Percentiles rank a stretch among this genome's conserved stretches.
phyloP scores from a whole-genome alignment of 2,329 filamentous ascomycete species.

The Sporothrix luriei region DNA sequence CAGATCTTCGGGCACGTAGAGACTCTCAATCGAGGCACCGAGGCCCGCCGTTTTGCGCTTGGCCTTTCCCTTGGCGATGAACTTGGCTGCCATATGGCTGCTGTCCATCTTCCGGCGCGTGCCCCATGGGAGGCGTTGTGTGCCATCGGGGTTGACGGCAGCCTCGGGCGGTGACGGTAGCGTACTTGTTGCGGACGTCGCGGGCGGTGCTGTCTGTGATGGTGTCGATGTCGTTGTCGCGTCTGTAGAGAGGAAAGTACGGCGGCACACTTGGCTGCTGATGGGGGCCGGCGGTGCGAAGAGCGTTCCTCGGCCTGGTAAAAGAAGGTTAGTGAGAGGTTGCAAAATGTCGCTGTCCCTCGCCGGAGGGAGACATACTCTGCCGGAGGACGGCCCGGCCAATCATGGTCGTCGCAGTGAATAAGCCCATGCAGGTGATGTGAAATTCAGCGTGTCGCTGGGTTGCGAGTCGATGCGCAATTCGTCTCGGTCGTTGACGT shows the following conservation, averaged over 20 bases:
- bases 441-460: neutral
- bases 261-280: slow-evolving; percentile 43
- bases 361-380: slow-evolving; percentile 47
- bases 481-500: neutral
- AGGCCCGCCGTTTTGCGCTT: slow-evolving; percentile 52
- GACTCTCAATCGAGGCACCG: slow-evolving; percentile 53
- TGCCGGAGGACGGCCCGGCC: slow-evolving; percentile 59
- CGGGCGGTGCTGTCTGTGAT: slow-evolving; percentile 13
- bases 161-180: neutral
- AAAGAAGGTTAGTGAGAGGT: neutral
- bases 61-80: slow-evolving; percentile 46
- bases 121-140: slow-evolving; percentile 12
- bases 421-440: neutral
- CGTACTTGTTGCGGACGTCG: neutral
- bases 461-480: neutral
- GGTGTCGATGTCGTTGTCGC: slow-evolving; percentile 34
- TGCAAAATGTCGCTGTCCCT: neutral
- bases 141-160: neutral
- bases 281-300: slow-evolving; percentile 38
- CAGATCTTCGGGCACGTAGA: slow-evolving; percentile 68
- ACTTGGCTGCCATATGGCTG: slow-evolving; percentile 43
- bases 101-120: slow-evolving; percentile 19
- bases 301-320: slow-evolving; percentile 57
- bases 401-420: slow-evolving; percentile 51
- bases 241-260: slow-evolving; percentile 44